Evolutionary conservation across 768 basidiomycete genomes (phyloP).

Genomic region (Calocera cornea): DNA sequence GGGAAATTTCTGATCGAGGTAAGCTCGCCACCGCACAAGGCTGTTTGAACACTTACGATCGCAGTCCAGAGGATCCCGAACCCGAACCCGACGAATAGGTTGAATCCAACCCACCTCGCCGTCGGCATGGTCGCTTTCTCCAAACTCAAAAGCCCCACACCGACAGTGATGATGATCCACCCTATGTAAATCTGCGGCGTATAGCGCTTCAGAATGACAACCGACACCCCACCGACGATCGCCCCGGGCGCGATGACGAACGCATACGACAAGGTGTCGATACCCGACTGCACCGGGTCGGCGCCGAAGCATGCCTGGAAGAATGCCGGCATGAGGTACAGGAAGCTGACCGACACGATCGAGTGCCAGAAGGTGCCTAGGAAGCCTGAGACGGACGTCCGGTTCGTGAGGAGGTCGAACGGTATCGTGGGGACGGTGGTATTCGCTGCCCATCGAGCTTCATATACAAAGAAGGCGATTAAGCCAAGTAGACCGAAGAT

Average conservation of each 20-base stretch:
- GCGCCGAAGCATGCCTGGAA: constrained; percentile 16
- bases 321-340: constrained; percentile 18
- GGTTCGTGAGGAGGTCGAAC: constrained; percentile 21
- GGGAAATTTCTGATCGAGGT: no score
- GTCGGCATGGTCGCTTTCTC: constrained; percentile 20
- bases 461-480: constrained; percentile 28
- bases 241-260: constrained; percentile 17
- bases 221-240: constrained; percentile 12
- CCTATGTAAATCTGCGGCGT: constrained; percentile 22
- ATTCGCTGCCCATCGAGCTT: constrained; percentile 23
- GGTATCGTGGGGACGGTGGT: constrained; percentile 28
- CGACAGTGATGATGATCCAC: constrained; percentile 29
- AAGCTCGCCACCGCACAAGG: no score
- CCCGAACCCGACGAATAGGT: constrained; percentile 20
- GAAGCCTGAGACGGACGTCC: constrained; percentile 20
- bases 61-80: constrained; percentile 19
- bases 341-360: constrained; percentile 11
- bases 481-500: constrained; percentile 30
- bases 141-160: constrained; percentile 27
- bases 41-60: no score
- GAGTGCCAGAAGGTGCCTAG: constrained; percentile 16
- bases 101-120: constrained; percentile 17
- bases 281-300: constrained; percentile 7
- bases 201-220: constrained; percentile 22
- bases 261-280: constrained; percentile 2